These are phyloP conservation scores for Meyerozyma sp. DNA, from an alignment of 1,139 yeast species.

Conservation along the genomic window DNA sequence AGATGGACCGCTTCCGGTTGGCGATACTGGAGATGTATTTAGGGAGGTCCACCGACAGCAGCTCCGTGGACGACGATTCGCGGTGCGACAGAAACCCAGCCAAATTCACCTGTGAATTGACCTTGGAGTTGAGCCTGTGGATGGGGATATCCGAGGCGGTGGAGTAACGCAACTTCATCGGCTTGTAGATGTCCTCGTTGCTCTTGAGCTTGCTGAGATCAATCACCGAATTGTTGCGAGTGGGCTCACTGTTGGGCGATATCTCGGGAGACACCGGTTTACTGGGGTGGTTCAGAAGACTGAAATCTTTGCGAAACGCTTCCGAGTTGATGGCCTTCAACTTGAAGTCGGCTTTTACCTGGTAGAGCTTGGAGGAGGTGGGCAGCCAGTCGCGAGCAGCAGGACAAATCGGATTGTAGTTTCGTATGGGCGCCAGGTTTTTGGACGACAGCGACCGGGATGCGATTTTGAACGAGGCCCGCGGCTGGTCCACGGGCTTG, in stretches of 20 bases:
- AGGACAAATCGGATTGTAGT: constrained; percentile 27
- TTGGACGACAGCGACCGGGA: neutral
- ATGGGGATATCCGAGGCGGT: constrained; percentile 38
- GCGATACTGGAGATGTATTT: constrained; percentile 14
- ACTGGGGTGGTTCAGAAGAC: constrained; percentile 26
- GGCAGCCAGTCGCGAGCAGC: constrained; percentile 39
- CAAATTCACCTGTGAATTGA: constrained; percentile 30
- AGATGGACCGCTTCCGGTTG: constrained; percentile 38
- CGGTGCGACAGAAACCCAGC: constrained; percentile 30
- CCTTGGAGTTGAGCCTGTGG: constrained; percentile 34
- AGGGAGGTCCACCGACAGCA: constrained; percentile 4
- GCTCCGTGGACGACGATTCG: constrained; percentile 19
- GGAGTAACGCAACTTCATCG: constrained; percentile 37
- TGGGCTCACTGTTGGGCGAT: constrained; percentile 41
- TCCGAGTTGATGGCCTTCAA: constrained; percentile 36
- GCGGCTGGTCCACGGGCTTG: constrained; percentile 14
- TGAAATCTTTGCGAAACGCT: constrained; percentile 30
- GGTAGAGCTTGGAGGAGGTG: constrained; percentile 18
- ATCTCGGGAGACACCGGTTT: constrained; percentile 40
- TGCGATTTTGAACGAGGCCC: constrained; percentile 25
- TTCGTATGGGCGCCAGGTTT: constrained; percentile 6
- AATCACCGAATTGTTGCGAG: constrained; percentile 38
- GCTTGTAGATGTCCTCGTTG: constrained; percentile 35
- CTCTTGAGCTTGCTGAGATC: constrained; percentile 34
- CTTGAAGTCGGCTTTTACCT: constrained; percentile 20